Evolutionary conservation across 2,329 filamentous ascomycete genomes (phyloP).

Genomic region (Apiospora pterosperma): DNA sequence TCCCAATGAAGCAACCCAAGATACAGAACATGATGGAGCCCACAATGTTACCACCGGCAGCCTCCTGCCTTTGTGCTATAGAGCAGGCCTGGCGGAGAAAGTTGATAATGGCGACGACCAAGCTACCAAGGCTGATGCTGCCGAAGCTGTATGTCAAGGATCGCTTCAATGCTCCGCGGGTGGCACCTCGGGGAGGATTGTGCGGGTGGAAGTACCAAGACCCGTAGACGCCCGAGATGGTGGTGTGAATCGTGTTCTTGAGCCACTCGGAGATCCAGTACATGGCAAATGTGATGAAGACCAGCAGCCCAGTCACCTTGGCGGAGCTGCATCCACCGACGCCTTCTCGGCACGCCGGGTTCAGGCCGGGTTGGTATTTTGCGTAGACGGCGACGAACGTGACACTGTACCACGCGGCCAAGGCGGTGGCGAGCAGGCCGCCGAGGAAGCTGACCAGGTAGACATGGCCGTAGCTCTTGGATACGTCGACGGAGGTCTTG

Average conservation of each 20-base stretch:
- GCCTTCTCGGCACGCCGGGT: slow-evolving; percentile 48
- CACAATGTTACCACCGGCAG: slow-evolving; percentile 65
- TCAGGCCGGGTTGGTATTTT: slow-evolving; percentile 67
- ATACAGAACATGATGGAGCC: slow-evolving; percentile 65
- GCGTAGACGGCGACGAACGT: slow-evolving; percentile 85
- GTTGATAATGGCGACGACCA: slow-evolving; percentile 85
- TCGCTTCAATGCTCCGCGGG: slow-evolving; percentile 77
- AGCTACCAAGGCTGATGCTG: slow-evolving; percentile 80
- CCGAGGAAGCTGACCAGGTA: slow-evolving; percentile 84
- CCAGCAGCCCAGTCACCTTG: slow-evolving; percentile 79
- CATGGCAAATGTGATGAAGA: slow-evolving; percentile 84
- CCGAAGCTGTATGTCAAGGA: slow-evolving; percentile 90
- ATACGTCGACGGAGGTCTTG: slow-evolving; percentile 79
- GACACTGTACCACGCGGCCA: slow-evolving; percentile 81
- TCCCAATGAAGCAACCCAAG: slow-evolving; percentile 69
- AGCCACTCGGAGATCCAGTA: slow-evolving; percentile 95
- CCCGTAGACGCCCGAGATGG: slow-evolving; percentile 83
- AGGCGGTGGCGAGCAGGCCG: slow-evolving; percentile 70
- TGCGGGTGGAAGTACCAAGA: slow-evolving; percentile 83
- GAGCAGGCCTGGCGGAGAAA: slow-evolving; percentile 78
- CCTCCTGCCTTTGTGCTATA: slow-evolving; percentile 65
- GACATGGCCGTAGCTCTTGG: slow-evolving; percentile 79
- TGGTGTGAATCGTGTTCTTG: slow-evolving; percentile 90
- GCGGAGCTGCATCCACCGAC: slow-evolving; percentile 66
- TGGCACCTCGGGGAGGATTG: slow-evolving; percentile 72